phyloP scores from a whole-genome alignment of 2,329 filamentous ascomycete species.

The Colletotrichum sp. region DNA sequence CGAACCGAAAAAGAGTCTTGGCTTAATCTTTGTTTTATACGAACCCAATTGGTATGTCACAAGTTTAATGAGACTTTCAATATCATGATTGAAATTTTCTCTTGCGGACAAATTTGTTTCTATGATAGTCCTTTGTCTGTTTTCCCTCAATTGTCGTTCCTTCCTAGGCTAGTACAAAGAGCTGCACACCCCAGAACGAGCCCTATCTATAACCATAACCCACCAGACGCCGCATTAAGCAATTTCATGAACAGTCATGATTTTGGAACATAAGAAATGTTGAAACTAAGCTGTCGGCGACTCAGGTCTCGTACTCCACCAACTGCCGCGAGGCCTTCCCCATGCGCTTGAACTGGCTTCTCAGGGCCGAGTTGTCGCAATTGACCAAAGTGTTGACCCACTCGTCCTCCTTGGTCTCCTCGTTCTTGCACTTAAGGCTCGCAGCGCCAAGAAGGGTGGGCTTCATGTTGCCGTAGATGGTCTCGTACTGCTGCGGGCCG shows the following conservation, averaged over 20 bases:
- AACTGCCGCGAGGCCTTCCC: neutral
- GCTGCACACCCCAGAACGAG: neutral
- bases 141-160: neutral
- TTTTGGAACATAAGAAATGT: neutral
- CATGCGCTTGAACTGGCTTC: conserved; percentile 39
- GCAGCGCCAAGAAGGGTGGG: conserved; percentile 40
- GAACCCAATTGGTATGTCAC: neutral
- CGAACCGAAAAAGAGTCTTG: neutral
- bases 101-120: neutral
- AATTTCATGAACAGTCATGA: neutral
- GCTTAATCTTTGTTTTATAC: neutral
- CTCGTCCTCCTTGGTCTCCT: conserved; percentile 25
- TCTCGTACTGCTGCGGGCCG: conserved; percentile 52
- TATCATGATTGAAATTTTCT: neutral
- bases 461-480: conserved; percentile 51
- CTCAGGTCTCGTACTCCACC: neutral
- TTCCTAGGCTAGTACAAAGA: neutral
- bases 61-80: neutral
- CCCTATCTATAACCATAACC: neutral
- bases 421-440: conserved; percentile 25
- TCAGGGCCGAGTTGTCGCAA: conserved; percentile 34
- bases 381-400: conserved; percentile 41
- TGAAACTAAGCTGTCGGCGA: neutral
- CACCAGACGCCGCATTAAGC: neutral
- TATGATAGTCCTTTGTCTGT: neutral